phyloP scores from a whole-genome alignment of 495 filamentous ascomycete genomes.

The Aspergillus mulundensis region DNA sequence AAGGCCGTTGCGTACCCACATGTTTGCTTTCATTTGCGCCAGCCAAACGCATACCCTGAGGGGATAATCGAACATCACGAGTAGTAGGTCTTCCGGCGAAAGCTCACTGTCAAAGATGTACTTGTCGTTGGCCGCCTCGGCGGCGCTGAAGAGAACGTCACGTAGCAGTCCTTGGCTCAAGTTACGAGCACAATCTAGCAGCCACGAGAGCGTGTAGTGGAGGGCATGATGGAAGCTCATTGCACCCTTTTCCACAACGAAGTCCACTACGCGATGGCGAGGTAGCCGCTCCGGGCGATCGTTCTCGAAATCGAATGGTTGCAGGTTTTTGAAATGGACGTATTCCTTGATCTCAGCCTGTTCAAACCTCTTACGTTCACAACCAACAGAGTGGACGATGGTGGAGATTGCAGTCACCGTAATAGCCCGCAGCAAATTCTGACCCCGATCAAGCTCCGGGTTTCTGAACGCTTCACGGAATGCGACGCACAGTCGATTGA shows the following conservation, averaged over 20 bases:
- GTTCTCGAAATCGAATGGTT: slow-evolving; percentile 74
- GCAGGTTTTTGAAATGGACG: slow-evolving; percentile 70
- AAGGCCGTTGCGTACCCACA: slow-evolving; percentile 98
- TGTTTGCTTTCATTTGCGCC: slow-evolving; percentile 93
- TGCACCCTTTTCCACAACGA: slow-evolving; percentile 77
- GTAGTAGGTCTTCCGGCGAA: slow-evolving; percentile 68
- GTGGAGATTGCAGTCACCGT: slow-evolving; percentile 69
- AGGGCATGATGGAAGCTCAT: slow-evolving; percentile 98
- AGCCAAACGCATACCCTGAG: slow-evolving; percentile 93
- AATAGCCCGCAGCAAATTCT: slow-evolving; percentile 68
- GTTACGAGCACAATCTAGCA: slow-evolving; percentile 81
- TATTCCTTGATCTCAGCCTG: slow-evolving; percentile 87
- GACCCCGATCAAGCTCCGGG: slow-evolving; percentile 52
- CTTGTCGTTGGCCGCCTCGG: slow-evolving; percentile 37
- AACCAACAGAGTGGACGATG: slow-evolving; percentile 79
- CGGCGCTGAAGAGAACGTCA: slow-evolving; percentile 55
- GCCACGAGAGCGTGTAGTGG: slow-evolving; percentile 96
- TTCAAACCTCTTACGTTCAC: slow-evolving; percentile 81
- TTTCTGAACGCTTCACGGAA: slow-evolving; percentile 81
- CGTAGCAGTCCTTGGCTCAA: slow-evolving; percentile 64
- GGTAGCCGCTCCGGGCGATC: slow-evolving; percentile 36
- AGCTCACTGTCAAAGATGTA: slow-evolving; percentile 25
- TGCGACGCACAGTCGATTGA: slow-evolving; percentile 85
- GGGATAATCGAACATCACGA: slow-evolving; percentile 88
- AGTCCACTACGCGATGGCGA: slow-evolving; percentile 68